Evolutionary conservation across 139 green algal genomes (phyloP), one percentile per base, ranked within the genome.

Genomic region (Edaphochlamys debaryana): DNA sequence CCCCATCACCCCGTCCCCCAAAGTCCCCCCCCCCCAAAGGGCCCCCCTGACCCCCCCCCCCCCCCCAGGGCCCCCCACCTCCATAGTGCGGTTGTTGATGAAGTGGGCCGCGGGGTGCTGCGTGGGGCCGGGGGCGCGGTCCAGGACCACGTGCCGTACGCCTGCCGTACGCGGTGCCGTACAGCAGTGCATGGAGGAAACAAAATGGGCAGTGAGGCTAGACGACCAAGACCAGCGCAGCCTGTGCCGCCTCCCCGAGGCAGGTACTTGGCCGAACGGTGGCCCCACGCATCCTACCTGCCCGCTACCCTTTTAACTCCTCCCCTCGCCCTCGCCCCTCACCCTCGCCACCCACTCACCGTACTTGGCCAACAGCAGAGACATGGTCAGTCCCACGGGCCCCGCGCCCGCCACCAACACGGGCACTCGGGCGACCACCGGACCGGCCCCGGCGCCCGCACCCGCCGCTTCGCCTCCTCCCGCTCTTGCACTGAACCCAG

Each of bases 61-160:
- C 56, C 56, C 23, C 15, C 56, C 2, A 29, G 32, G 62, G 34
- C 22, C 68, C 1, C 69, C 9, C 17, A 95, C 86, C 89, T 99
- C 96, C 96, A 99, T 98, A 58, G 95, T 97, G 3, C 97, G 86
- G 83, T 95, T 95, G 87, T 98, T 99, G 76, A 99, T 97, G 78
- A 97, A 97, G 79, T 99, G 97, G 27, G 96, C 96, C 64, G 95
- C 91, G 4, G 96, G 96, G 84, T 99, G 96, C 38, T 82, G 71
- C 27, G 92, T 93, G 29, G 90, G 82, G 41, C 45, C 73, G 3
- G 50, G 0, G 0, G 50, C 64, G 0, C 80, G 62, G 80, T 98
- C 95, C 74, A 98, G 77, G 34, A 99, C 74, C 40, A 98, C 23
- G 25, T 79, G 84, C 0, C 56, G 84, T 19, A 97, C 69, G 0